A percentile compares a stretch with the other conserved stretches of the same genome.
Evolutionary conservation across 106 monocot genomes (phyloP).

Genomic region (Xerophyta viscosa): DNA sequence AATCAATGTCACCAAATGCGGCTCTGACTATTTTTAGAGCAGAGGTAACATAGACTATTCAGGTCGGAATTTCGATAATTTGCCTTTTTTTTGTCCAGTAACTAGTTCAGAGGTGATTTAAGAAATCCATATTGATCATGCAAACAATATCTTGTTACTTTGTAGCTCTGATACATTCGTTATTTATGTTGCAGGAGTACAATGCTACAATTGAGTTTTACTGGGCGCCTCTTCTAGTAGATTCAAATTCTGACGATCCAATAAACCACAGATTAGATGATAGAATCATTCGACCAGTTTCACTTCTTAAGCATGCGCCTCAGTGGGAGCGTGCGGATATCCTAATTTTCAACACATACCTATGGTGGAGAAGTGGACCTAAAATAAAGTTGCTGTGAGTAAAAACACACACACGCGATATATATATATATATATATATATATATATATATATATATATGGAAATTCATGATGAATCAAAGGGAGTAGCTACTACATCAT

Average conservation of each 20-base stretch:
- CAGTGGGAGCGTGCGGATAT: conserved; percentile 72
- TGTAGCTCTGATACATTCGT: conserved; percentile 2
- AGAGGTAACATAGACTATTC: conserved; percentile 34
- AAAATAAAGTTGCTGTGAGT: conserved; percentile 72
- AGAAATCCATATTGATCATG: no score
- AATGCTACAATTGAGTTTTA: conserved; percentile 78
- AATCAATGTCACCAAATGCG: conserved; percentile 74
- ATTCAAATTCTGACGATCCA: conserved; percentile 87
- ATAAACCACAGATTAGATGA: conserved; percentile 68
- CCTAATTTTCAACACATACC: conserved; percentile 67
- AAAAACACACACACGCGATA: background rate
- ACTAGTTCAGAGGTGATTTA: no score
- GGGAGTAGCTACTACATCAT: no score
- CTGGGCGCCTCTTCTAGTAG: conserved; percentile 79
- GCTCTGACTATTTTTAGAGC: conserved; percentile 60
- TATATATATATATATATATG: no score
- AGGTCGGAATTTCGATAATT: no score
- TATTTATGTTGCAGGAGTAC: conserved; percentile 38
- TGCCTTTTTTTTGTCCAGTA: no score
- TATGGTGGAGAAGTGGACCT: conserved; percentile 81
- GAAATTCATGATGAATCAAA: no score
- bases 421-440: no score
- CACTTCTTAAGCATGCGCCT: conserved; percentile 49
- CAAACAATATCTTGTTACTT: no score
- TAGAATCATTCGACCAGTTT: conserved; percentile 53